Evolutionary conservation across 1,284 basidiomycete species (phyloP), one percentile per base, ranked within the genome.

Genomic region (Agaricales sp.): DNA sequence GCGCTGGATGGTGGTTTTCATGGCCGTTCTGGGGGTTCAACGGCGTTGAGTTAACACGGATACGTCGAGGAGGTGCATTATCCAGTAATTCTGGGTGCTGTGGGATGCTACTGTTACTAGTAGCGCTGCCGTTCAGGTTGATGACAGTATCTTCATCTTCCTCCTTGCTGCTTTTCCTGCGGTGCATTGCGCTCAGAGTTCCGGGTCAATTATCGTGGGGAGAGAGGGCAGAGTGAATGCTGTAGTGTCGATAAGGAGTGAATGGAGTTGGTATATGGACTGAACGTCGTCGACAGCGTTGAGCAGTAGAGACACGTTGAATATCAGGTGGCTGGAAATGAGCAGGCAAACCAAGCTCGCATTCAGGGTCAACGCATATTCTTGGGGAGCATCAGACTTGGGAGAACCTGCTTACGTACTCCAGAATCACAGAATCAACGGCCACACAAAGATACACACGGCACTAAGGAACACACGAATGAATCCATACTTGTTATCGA

Each of bases 1-100:
- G 59, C 19, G 56, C 55, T 2, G 62, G 54, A 45, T 26, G 44
- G 52, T 54, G 47, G 54, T 53, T 52, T 52, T 56, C 50, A 26
- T 23, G 50, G 37, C 3, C 48, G 46, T 13, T 55, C 53, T 22
- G 51, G 49, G 4, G 54, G 38, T 19, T 48, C 52, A 24, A 24
- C 2, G 74, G 67, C 13, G 64, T 65, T 0, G 70, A 70, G 19
- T 59, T 64, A 14, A 65, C 63, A 45, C 71, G 69, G 51, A 54
- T 57, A 26, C 64, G 63, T 20, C 16, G 6, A 4, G 39, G 18
- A 18, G 8, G 6, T 20, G 39, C 39, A 20, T 6, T 4, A 4
- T 18, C n/a, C 8, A 11, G 6, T 11, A 8, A 8, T 41, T 41
- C 39, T 41, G 16, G 6, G 6, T 4, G 16, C 8, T 16, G 8